Percentiles rank a stretch among this genome's conserved stretches.
Evolutionary conservation across 768 basidiomycete genomes (phyloP).

Genomic region (Nidularia pulvinata): DNA sequence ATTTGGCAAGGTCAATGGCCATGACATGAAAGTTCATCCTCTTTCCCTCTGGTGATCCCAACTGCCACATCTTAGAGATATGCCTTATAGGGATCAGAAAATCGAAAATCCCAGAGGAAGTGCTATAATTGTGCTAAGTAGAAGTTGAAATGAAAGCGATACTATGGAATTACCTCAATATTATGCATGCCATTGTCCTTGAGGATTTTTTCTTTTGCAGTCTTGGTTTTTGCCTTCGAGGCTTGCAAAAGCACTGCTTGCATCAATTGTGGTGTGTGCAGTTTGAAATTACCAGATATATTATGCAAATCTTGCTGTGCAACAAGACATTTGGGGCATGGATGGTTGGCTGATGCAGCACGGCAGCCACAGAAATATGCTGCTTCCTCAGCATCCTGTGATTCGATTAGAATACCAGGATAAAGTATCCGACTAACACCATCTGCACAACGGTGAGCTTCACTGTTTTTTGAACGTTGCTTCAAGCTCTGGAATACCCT

Average conservation of each 20-base stretch:
- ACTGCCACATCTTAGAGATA: slow-evolving; percentile 12
- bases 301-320: slow-evolving; percentile 13
- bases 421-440: slow-evolving; percentile 13
- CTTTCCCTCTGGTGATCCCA: slow-evolving; percentile 9
- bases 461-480: slow-evolving; percentile 13
- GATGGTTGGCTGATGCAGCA: slow-evolving; percentile 18
- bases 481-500: slow-evolving; percentile 14
- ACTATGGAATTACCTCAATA: slow-evolving; percentile 8
- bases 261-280: slow-evolving; percentile 16
- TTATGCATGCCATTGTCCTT: slow-evolving; percentile 14
- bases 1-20: not conserved
- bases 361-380: slow-evolving; percentile 16
- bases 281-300: slow-evolving; percentile 6
- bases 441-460: slow-evolving; percentile 18
- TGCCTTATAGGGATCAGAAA: slow-evolving; percentile 17
- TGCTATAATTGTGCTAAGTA: slow-evolving; percentile 12
- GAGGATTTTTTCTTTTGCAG: slow-evolving; percentile 11
- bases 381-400: slow-evolving; percentile 27
- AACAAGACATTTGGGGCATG: slow-evolving; percentile 27
- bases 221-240: slow-evolving; percentile 4
- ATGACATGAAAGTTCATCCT: slow-evolving; percentile 2
- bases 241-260: slow-evolving; percentile 9
- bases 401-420: slow-evolving; percentile 21
- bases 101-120: slow-evolving; percentile 20
- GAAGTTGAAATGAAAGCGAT: not conserved